Percentiles rank a stretch among this genome's conserved stretches.
These are phyloP conservation scores for Protea cynaroides DNA, from an alignment of 164 flowering plant species.

Conservation along the genomic window DNA sequence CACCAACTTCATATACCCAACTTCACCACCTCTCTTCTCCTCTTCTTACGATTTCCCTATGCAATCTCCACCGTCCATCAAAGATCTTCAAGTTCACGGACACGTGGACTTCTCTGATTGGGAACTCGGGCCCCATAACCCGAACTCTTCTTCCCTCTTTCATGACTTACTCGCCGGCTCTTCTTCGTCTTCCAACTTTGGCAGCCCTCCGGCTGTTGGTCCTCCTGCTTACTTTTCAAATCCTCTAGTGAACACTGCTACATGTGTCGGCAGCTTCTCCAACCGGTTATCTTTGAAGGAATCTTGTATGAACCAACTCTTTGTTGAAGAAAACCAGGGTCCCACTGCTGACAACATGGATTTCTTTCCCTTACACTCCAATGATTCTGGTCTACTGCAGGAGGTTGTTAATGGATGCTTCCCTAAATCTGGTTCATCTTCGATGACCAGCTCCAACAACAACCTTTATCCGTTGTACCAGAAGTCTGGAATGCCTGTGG, in stretches of 20 bases:
- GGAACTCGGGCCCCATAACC: constrained; percentile 1
- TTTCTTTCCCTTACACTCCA: constrained; percentile 41
- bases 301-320: not conserved
- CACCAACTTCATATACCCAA: constrained; percentile 71
- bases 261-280: not conserved
- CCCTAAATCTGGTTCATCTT: constrained; percentile 31
- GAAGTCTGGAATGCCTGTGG: not conserved
- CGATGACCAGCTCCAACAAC: too few species aligned
- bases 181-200: constrained; percentile 2
- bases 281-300: not conserved
- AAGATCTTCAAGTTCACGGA: constrained; percentile 10
- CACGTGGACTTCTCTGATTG: constrained; percentile 10
- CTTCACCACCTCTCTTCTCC: constrained; percentile 11
- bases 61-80: constrained; percentile 8
- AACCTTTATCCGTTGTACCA: too few species aligned
- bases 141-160: constrained; percentile 22
- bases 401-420: constrained; percentile 56
- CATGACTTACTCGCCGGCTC: constrained; percentile 28
- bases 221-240: not conserved
- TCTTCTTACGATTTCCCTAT: constrained; percentile 12
- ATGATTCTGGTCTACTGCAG: constrained; percentile 61
- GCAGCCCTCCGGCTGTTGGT: not conserved
- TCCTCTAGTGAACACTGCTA: not conserved
- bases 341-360: constrained; percentile 6
- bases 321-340: not conserved